phyloP scores from a whole-genome alignment of 1,284 basidiomycete species.

The Hemileia vastatrix region DNA sequence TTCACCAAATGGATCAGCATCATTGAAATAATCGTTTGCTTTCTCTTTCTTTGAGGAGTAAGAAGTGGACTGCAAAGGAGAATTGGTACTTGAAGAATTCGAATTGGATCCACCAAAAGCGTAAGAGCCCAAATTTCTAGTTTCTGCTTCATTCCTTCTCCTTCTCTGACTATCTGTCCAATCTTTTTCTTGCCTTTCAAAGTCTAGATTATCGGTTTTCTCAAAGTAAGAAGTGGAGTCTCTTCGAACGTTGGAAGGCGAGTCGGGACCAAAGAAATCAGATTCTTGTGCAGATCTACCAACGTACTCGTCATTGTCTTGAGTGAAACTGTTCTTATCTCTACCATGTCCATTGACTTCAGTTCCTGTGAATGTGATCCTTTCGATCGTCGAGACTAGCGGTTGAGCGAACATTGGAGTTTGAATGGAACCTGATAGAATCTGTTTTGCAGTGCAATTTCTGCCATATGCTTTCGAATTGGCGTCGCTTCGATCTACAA shows the following conservation, averaged over 20 bases:
- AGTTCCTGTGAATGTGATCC: conserved; percentile 30
- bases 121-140: no score
- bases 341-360: conserved; percentile 30
- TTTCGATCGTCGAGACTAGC: conserved; percentile 31
- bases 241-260: conserved; percentile 5
- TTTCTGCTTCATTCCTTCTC: no score
- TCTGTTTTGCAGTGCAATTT: conserved; percentile 33
- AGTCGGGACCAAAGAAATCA: conserved; percentile 26
- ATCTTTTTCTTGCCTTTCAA: no score
- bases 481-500: conserved; percentile 80
- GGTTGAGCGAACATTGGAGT: conserved; percentile 29
- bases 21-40: no score
- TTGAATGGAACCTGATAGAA: conserved; percentile 34
- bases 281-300: conserved; percentile 23
- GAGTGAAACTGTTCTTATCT: conserved; percentile 28
- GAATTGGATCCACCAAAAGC: no score
- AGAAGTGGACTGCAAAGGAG: no score
- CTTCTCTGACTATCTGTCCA: no score
- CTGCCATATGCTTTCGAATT: conserved; percentile 41
- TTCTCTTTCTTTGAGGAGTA: no score
- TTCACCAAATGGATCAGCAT: no score
- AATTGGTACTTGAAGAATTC: no score
- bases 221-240: conserved; percentile 10
- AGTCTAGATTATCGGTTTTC: conserved; percentile 1
- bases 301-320: conserved; percentile 27